Evolutionary conservation across 352 stramenopile species (phyloP), one percentile per base, ranked within the genome.

Genomic region (Pythium folliculosum): DNA sequence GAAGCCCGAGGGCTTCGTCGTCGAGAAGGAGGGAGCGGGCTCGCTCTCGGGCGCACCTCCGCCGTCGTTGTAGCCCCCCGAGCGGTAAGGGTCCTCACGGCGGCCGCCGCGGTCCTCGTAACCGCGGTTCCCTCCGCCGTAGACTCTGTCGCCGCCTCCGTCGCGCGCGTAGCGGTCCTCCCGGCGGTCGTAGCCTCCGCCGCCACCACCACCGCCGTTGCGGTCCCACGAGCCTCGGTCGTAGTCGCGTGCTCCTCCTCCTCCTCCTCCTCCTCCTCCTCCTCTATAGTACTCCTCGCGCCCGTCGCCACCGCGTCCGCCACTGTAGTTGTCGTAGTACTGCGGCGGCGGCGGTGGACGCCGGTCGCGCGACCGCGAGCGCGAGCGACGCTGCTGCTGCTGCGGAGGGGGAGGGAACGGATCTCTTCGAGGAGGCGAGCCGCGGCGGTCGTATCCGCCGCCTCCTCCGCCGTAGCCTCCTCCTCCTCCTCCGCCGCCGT

Each of bases 321-420:
- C 64, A 21, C 70, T 48, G 55, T 75, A 53, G 50, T 53, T 63
- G 52, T 60, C 19, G 22, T 54, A 43, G 44, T 61, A 54, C 27
- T 49, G 44, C 21, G n/a, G 37, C 43, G 30, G 49, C 37, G 47
- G 58, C 22, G 17, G 50, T 35, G 51, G 68, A 27, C 61, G 54
- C 7, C 69, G 52, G 1, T 72, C 69, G 3, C 69, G 59, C 14
- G 69, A 72, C 17, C 69, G 59, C 16, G 69, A 76, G 32, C 69
- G 69, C 1, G 68, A 75, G 32, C 60, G 61, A 17, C 44, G 57
- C 6, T 56, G 63, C 17, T 47, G 54, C n/a, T 44, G 59, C 12
- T 19, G 60, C 38, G 60, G 23, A 9, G 59, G 63, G 13, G 45
- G 57, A 32, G 32, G 12, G 8, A 10, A 14, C 35, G 35, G 45